Percentiles rank a stretch among this genome's conserved stretches.
Conservation (phyloP, 306 rosid species). For the Cucumis melo region DNA sequence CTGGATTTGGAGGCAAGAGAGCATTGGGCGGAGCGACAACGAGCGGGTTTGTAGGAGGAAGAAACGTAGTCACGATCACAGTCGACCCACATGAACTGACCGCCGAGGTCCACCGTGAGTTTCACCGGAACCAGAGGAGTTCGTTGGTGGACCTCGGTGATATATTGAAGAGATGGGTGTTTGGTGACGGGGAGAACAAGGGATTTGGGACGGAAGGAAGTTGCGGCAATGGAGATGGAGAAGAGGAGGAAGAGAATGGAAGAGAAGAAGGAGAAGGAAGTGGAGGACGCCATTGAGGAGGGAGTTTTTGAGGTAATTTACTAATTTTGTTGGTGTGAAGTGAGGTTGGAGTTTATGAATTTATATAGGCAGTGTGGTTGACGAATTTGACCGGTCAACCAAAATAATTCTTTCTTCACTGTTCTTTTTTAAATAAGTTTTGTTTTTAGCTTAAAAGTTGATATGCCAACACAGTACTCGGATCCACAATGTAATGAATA, state of each 20-base stretch:
- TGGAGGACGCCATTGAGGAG: constrained; percentile 21
- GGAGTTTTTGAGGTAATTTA: background rate
- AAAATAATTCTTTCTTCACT: too few relatives aligned
- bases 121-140: constrained; percentile 52
- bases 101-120: constrained; percentile 47
- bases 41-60: constrained; percentile 31
- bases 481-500: too few relatives aligned
- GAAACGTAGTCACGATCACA: constrained; percentile 32
- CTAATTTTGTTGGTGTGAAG: background rate
- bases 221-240: constrained; percentile 19
- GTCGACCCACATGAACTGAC: constrained; percentile 43
- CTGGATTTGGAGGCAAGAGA: constrained; percentile 13
- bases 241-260: constrained; percentile 9
- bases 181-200: constrained; percentile 41
- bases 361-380: background rate
- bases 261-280: background rate
- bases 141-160: constrained; percentile 29
- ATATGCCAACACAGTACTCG: too few relatives aligned
- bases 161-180: constrained; percentile 33
- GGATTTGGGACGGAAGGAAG: constrained; percentile 41
- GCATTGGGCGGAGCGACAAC: constrained; percentile 41
- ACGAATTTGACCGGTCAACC: background rate
- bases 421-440: too few relatives aligned
- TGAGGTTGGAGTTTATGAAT: background rate
- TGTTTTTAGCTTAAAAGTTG: too few relatives aligned